Conservation (phyloP, 768 basidiomycete genomes). For the Kwoniella botswanensis region DNA sequence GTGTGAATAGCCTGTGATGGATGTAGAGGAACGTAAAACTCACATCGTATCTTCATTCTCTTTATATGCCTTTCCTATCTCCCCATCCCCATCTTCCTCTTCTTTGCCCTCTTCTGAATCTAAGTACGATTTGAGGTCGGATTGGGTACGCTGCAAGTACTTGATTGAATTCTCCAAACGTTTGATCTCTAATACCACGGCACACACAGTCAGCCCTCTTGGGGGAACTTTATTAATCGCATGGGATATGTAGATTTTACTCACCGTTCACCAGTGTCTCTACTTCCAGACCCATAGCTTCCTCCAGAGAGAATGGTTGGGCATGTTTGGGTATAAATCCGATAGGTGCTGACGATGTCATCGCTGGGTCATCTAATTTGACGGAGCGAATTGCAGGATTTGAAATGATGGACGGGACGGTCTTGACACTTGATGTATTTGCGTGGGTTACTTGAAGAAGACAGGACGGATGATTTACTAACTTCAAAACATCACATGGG, state of each 20-base stretch:
- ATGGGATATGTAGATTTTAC: slow-evolving; percentile 3
- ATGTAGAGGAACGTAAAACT: slow-evolving; percentile 7
- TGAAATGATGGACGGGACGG: neutral
- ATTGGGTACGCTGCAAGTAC: slow-evolving; percentile 39
- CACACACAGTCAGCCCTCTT: neutral
- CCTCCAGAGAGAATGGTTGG: slow-evolving; percentile 50
- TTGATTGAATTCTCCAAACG: slow-evolving; percentile 42
- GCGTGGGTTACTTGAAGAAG: too few species aligned
- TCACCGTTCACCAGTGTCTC: slow-evolving; percentile 43
- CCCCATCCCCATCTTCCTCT: slow-evolving; percentile 12
- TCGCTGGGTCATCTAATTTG: neutral
- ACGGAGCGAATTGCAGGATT: neutral
- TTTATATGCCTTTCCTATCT: slow-evolving; percentile 18
- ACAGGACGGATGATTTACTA: too few species aligned
- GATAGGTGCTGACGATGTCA: slow-evolving; percentile 23
- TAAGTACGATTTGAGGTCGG: slow-evolving; percentile 31
- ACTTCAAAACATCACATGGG: too few species aligned
- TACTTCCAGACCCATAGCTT: slow-evolving; percentile 46
- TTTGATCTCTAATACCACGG: slow-evolving; percentile 33
- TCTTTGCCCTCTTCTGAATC: slow-evolving; percentile 17
- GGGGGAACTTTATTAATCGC: too few species aligned
- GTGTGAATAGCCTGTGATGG: too few species aligned
- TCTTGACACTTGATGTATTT: too few species aligned
- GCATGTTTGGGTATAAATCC: slow-evolving; percentile 39
- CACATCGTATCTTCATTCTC: slow-evolving; percentile 52